Percentiles rank a stretch among this genome's conserved stretches.
phyloP scores from a whole-genome alignment of 495 filamentous ascomycete species.

The Geoglossum glabrum region DNA sequence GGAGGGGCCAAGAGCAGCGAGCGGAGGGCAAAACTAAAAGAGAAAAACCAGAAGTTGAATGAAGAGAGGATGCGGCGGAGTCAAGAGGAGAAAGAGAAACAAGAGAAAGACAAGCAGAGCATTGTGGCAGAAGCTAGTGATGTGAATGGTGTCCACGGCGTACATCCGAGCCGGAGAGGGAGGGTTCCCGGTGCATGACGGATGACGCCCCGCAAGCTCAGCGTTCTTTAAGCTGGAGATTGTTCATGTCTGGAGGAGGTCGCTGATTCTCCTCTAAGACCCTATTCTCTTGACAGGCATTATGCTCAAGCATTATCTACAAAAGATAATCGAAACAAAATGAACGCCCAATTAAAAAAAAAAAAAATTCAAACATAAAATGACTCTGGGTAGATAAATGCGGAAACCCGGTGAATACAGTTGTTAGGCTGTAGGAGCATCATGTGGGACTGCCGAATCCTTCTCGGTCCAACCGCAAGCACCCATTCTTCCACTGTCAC shows the following conservation, averaged over 20 bases:
- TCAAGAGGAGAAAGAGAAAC: constrained; percentile 19
- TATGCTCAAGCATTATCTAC: neutral
- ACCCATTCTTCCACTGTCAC: neutral
- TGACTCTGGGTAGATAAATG: neutral
- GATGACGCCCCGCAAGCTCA: neutral
- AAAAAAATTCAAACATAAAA: neutral
- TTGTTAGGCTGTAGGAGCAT: too few species aligned
- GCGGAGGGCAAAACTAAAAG: constrained; percentile 53
- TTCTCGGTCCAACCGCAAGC: neutral
- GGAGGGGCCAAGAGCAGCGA: constrained; percentile 62
- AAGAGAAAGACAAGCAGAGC: constrained; percentile 16
- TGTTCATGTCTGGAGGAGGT: too few species aligned
- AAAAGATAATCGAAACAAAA: neutral
- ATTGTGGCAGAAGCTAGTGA: constrained; percentile 19
- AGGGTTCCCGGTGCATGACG: constrained; percentile 18
- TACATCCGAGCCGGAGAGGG: constrained; percentile 40
- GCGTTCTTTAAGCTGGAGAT: neutral
- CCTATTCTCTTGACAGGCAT: neutral
- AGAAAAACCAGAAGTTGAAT: constrained; percentile 73
- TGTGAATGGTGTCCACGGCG: too few species aligned
- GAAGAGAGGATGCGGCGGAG: constrained; percentile 46
- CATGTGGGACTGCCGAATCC: neutral
- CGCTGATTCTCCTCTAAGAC: neutral
- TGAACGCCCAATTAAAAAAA: neutral
- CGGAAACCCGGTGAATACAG: neutral